Evolutionary conservation across 805 yeast species (phyloP).

Genomic region (Starmera quercuum): DNA sequence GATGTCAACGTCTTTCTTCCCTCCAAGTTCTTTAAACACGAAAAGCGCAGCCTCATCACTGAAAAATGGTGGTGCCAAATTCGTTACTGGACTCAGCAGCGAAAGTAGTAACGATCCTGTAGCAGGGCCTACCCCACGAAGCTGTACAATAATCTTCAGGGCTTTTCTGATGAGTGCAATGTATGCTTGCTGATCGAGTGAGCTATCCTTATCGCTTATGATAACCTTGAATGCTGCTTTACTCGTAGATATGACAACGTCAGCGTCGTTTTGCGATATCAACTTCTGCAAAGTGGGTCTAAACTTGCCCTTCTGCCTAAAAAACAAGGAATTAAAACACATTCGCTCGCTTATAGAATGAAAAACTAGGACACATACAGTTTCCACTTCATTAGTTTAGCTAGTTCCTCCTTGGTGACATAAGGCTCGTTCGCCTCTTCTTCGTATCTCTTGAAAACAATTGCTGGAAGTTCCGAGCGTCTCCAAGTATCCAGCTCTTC

Average conservation of each 20-base stretch:
- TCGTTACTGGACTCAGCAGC: constrained; percentile 6
- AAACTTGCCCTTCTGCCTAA: constrained; percentile 18
- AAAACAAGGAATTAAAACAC: not conserved
- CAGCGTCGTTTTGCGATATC: constrained; percentile 12
- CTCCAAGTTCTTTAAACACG: constrained; percentile 5
- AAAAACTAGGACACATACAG: constrained; percentile 1
- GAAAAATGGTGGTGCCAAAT: constrained; percentile 18
- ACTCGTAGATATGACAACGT: constrained; percentile 5
- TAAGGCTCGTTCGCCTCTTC: not conserved
- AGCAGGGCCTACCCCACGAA: constrained; percentile 22
- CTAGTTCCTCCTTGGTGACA: constrained; percentile 13
- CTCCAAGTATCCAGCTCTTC: constrained; percentile 17
- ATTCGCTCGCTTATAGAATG: not conserved
- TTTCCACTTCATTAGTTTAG: constrained; percentile 19
- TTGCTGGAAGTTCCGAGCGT: constrained; percentile 2
- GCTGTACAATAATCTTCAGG: constrained; percentile 2
- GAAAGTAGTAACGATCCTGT: constrained; percentile 19
- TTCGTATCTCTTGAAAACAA: constrained; percentile 5
- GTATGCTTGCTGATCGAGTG: constrained; percentile 6
- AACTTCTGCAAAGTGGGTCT: constrained; percentile 17
- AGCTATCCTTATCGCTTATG: not conserved
- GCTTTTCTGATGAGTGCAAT: constrained; percentile 5
- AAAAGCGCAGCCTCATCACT: constrained; percentile 18
- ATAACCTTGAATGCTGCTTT: constrained; percentile 8
- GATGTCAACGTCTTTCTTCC: not conserved